Percentiles rank a stretch among this genome's conserved stretches.
Evolutionary conservation across 495 filamentous ascomycete species (phyloP).

Genomic region (Cenococcum geophilum): DNA sequence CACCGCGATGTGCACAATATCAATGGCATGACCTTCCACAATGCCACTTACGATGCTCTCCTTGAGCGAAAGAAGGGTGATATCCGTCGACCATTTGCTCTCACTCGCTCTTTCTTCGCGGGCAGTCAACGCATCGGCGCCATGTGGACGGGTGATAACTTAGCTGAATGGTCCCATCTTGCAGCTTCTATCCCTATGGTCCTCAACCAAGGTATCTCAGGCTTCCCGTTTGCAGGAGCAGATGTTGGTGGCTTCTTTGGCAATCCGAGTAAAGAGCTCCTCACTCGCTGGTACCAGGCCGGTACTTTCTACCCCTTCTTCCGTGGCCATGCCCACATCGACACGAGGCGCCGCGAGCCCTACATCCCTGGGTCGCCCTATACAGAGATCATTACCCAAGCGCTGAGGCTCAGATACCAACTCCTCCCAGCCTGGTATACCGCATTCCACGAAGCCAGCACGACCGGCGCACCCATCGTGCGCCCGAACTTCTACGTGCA

Average conservation of each 20-base stretch:
- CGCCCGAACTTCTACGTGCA: constrained; percentile 88
- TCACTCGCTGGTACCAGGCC: constrained; percentile 92
- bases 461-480: constrained; percentile 78
- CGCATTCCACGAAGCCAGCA: constrained; percentile 81
- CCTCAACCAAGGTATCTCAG: constrained; percentile 81
- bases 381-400: constrained; percentile 75
- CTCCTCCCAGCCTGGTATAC: constrained; percentile 95
- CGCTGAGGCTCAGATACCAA: constrained; percentile 80
- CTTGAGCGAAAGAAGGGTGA: constrained; percentile 75
- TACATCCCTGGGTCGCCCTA: constrained; percentile 84
- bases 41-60: constrained; percentile 82
- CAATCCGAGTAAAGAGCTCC: constrained; percentile 84
- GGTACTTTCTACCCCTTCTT: constrained; percentile 99
- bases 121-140: constrained; percentile 84
- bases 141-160: constrained; percentile 99
- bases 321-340: constrained; percentile 96
- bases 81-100: constrained; percentile 74
- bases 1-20: constrained; percentile 95
- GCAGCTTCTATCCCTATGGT: constrained; percentile 84
- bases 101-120: constrained; percentile 86
- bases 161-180: constrained; percentile 88
- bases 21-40: constrained; percentile 87
- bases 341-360: constrained; percentile 87
- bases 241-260: constrained; percentile 98
- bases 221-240: constrained; percentile 89